These are phyloP conservation scores for Chenopodium formosanum DNA, from an alignment of 148 eudicot species.

Conservation along the genomic window DNA sequence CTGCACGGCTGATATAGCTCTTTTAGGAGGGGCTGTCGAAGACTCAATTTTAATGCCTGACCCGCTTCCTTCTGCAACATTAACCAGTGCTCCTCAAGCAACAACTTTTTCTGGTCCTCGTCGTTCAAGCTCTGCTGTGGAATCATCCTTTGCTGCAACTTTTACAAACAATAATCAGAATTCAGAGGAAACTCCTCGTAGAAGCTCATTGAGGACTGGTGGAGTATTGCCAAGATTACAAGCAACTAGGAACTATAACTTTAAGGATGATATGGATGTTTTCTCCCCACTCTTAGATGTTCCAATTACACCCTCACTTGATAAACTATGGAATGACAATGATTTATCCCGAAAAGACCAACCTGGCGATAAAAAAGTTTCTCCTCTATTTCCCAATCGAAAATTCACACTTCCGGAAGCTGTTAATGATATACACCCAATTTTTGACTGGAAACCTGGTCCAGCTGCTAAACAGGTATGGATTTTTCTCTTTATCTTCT, in stretches of 20 bases:
- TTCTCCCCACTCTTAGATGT: slow-evolving; percentile 95
- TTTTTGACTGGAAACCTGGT: slow-evolving; percentile 71
- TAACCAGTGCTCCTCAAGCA: slow-evolving; percentile 48
- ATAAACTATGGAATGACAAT: slow-evolving; percentile 69
- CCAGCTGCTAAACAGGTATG: slow-evolving; percentile 64
- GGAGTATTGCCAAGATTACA: slow-evolving; percentile 70
- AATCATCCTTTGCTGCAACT: slow-evolving; percentile 41
- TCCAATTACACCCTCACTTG: slow-evolving; percentile 78
- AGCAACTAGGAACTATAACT: slow-evolving; percentile 60
- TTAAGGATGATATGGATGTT: slow-evolving; percentile 96
- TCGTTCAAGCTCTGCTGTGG: slow-evolving; percentile 52
- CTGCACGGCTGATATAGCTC: slow-evolving; percentile 77
- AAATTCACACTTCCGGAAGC: slow-evolving; percentile 53
- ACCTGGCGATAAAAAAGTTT: slow-evolving; percentile 49
- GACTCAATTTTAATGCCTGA: slow-evolving; percentile 96
- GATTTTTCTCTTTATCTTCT: neutral
- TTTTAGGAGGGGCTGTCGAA: slow-evolving; percentile 80
- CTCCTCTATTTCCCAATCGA: slow-evolving; percentile 48
- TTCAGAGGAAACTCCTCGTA: slow-evolving; percentile 58
- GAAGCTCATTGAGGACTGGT: slow-evolving; percentile 58
- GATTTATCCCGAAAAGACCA: slow-evolving; percentile 53
- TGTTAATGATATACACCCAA: slow-evolving; percentile 43
- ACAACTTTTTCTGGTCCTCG: slow-evolving; percentile 54
- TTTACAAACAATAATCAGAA: slow-evolving; percentile 34
- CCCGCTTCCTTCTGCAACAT: slow-evolving; percentile 70